phyloP scores from a whole-genome alignment of 2,329 filamentous ascomycete genomes.

The Tolypocladium capitatum region DNA sequence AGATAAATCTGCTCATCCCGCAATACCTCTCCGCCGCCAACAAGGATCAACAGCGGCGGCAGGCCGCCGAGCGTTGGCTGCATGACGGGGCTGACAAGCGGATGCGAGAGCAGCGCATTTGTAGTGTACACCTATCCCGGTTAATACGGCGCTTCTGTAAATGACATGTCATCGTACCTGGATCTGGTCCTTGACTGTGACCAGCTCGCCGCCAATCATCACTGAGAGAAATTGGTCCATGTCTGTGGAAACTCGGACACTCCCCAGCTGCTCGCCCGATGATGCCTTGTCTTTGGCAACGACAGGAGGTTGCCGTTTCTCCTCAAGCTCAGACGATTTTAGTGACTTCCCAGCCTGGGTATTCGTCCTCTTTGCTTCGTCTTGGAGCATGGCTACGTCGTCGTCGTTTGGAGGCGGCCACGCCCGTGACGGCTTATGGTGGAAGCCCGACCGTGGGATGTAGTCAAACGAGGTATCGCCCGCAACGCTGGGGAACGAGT shows the following conservation, averaged over 20 bases:
- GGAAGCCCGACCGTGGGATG: conserved; percentile 75
- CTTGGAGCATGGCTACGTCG: conserved; percentile 45
- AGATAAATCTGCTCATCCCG: conserved; percentile 92
- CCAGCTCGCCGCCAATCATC: conserved; percentile 53
- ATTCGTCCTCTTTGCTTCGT: conserved; percentile 28
- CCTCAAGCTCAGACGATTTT: conserved; percentile 11
- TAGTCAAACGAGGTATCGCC: conserved; percentile 67
- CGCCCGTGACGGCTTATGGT: conserved; percentile 75
- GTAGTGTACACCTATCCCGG: conserved; percentile 54
- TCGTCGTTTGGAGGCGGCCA: conserved; percentile 87
- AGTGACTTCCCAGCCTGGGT: conserved; percentile 8
- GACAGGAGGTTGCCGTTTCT: conserved; percentile 21
- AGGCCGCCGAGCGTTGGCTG: conserved; percentile 83
- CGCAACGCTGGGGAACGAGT: conserved; percentile 86
- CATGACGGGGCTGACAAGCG: conserved; percentile 77
- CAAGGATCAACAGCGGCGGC: conserved; percentile 74
- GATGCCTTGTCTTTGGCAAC: conserved; percentile 10
- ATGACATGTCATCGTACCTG: conserved; percentile 41
- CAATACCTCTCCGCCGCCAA: conserved; percentile 77
- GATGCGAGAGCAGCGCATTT: conserved; percentile 75
- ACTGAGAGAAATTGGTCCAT: conserved; percentile 41
- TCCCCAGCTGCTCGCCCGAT: conserved; percentile 12
- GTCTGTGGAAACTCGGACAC: conserved; percentile 14
- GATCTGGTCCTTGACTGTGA: conserved; percentile 81
- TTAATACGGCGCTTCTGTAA: not conserved